Conservation (phyloP, 306 rosid species). For the Argentina anserina region DNA sequence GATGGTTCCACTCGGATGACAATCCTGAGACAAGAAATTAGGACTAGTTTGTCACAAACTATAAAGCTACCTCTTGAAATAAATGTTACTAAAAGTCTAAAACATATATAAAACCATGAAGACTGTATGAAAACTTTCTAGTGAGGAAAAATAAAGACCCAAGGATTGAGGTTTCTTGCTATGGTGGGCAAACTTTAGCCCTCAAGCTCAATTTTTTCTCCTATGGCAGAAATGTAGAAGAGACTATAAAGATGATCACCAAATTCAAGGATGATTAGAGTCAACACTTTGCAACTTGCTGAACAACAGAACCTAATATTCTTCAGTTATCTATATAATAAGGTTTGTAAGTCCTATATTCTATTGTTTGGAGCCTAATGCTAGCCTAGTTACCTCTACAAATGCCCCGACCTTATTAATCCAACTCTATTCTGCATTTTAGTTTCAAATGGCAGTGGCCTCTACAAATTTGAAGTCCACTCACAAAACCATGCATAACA, state of each 20-base stretch:
- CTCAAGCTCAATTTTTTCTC: neutral
- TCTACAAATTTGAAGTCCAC: neutral
- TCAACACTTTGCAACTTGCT: neutral
- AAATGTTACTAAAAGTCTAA: no score
- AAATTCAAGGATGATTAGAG: neutral
- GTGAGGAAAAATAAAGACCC: neutral
- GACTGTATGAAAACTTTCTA: neutral
- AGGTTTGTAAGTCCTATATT: neutral
- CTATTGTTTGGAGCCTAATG: neutral
- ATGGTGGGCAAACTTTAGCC: neutral
- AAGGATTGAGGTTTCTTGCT: neutral
- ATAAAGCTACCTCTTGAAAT: neutral
- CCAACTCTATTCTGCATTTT: neutral
- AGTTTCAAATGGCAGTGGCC: neutral
- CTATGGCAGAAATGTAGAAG: neutral
- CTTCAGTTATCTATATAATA: neutral
- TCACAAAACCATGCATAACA: neutral
- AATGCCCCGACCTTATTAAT: neutral
- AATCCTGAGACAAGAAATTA: conserved; percentile 27
- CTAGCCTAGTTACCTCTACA: neutral
- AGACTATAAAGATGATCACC: neutral
- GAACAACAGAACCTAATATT: neutral
- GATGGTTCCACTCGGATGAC: conserved; percentile 12
- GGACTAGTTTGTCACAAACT: neutral
- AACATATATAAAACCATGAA: neutral